Evolutionary conservation across 768 basidiomycete genomes (phyloP).

Genomic region (Thelephora ganbajun): DNA sequence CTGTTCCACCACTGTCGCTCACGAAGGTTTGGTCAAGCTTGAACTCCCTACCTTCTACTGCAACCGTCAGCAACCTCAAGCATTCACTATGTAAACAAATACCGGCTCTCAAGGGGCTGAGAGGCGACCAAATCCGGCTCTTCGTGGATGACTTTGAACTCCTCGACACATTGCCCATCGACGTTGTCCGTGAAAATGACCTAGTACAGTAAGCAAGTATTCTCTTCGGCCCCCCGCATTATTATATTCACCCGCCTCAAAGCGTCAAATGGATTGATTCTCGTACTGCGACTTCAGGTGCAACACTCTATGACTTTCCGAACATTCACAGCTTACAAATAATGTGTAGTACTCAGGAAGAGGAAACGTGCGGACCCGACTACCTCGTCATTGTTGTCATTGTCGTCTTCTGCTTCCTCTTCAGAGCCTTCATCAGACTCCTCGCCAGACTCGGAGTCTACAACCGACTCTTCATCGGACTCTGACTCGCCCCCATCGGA

Average conservation of each 20-base stretch:
- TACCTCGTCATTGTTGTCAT: not conserved
- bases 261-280: not conserved
- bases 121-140: slow-evolving; percentile 9
- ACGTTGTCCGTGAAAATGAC: slow-evolving; percentile 18
- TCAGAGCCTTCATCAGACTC: slow-evolving; percentile 15
- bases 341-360: not conserved
- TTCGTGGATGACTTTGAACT: slow-evolving; percentile 19
- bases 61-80: slow-evolving; percentile 14
- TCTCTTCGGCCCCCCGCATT: not conserved
- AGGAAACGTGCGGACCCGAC: not conserved
- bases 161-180: slow-evolving; percentile 13
- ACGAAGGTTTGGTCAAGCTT: slow-evolving; percentile 17
- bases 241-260: no score
- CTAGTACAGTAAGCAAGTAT: slow-evolving; percentile 12
- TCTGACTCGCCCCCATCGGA: slow-evolving; percentile 11
- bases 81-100: slow-evolving; percentile 12
- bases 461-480: slow-evolving; percentile 8
- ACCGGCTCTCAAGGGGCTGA: slow-evolving; percentile 5
- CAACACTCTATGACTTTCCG: not conserved
- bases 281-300: not conserved
- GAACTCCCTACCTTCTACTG: slow-evolving; percentile 3
- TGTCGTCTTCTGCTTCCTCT: slow-evolving; percentile 11
- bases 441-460: slow-evolving; percentile 10
- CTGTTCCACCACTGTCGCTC: slow-evolving; percentile 11
- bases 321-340: not conserved